Conservation (phyloP, 495 filamentous ascomycete genomes). For the Articulospora tetracladia region DNA sequence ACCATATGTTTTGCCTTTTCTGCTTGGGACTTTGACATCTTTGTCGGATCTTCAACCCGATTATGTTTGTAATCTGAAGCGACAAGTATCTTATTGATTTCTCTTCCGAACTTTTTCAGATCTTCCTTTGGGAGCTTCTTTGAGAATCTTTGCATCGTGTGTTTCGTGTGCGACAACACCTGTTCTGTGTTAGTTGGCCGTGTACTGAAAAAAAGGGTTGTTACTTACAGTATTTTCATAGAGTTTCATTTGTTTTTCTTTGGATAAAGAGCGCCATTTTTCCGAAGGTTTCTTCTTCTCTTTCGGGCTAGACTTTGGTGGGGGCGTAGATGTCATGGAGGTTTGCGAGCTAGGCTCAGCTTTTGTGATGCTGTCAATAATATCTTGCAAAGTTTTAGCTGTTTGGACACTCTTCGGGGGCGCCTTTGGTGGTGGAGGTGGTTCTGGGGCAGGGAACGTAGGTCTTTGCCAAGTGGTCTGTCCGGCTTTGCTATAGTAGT, state of each 20-base stretch:
- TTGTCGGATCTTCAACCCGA: slow-evolving; percentile 78
- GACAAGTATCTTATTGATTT: slow-evolving; percentile 83
- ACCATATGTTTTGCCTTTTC: slow-evolving; percentile 78
- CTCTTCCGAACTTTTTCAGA: slow-evolving; percentile 81
- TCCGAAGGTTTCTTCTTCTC: slow-evolving; percentile 61
- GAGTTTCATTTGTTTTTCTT: slow-evolving; percentile 88
- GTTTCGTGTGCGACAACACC: slow-evolving; percentile 79
- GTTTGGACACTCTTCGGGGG: slow-evolving; percentile 56
- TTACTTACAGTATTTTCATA: slow-evolving; percentile 83
- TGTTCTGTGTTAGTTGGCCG: slow-evolving; percentile 35
- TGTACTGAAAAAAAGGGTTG: slow-evolving; percentile 10
- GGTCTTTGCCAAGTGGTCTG: slow-evolving; percentile 78
- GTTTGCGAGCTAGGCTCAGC: slow-evolving; percentile 39
- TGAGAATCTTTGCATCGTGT: slow-evolving; percentile 80
- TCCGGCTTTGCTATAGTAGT: slow-evolving; percentile 77
- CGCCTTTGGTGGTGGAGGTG: slow-evolving; percentile 56
- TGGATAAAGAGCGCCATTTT: slow-evolving; percentile 73
- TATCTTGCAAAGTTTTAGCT: slow-evolving; percentile 65
- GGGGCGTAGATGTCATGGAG: slow-evolving; percentile 36
- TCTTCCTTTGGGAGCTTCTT: slow-evolving; percentile 82
- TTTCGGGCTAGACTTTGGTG: slow-evolving; percentile 50
- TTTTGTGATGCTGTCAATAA: slow-evolving; percentile 79
- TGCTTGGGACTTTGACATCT: slow-evolving; percentile 72
- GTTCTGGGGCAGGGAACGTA: slow-evolving; percentile 59
- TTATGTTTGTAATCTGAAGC: slow-evolving; percentile 84